Evolutionary conservation across 768 basidiomycete species (phyloP), one percentile per base, ranked within the genome.

Genomic region (Mycena alexandri): DNA sequence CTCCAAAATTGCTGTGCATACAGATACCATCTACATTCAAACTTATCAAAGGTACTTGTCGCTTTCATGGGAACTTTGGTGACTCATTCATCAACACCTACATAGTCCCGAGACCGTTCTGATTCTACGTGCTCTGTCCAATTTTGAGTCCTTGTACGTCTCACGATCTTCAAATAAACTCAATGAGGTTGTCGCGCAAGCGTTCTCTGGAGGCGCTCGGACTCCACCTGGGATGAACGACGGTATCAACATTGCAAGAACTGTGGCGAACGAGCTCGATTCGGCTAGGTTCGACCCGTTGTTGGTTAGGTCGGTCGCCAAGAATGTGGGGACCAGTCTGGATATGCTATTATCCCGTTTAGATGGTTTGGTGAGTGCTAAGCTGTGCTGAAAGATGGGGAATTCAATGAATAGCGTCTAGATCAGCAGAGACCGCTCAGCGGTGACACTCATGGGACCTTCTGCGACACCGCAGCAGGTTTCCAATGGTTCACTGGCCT

Each of bases 231-330:
- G 90, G 0, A 81, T 88, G 34, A 85, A 82, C 43, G 96, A 98
- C 61, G 98, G 94, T 14, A 79, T 89, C 3, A 89, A 89, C 58
- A 83, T 96, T 19, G 90, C 93, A 1, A 85, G 98, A 12, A 85
- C 87, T 1, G 83, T 96, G 22, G 88, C 89, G 29, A 99, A 99
- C 76, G 98, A 99, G 74, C 86, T 99, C 6, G 96, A 98, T 77
- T 89, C 94, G 2, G 95, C 95, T 16, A 86, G 90, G 68, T 98
- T 97, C 75, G 98, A 99, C 79, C 97, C 97, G 0, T 77, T 99
- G 42, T 82, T 99, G 16, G 89, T 94, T 13, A 86, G 85, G 65
- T 84, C 89, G 8, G 90, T 98, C 10, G 94, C 96, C 16, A 91
- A 90, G 76, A 91, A 89, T 74, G 89, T 87, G 0, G 84, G 84